Evolutionary conservation across 1,139 yeast genomes (phyloP).

Genomic region (Sugiyamaella japonica): DNA sequence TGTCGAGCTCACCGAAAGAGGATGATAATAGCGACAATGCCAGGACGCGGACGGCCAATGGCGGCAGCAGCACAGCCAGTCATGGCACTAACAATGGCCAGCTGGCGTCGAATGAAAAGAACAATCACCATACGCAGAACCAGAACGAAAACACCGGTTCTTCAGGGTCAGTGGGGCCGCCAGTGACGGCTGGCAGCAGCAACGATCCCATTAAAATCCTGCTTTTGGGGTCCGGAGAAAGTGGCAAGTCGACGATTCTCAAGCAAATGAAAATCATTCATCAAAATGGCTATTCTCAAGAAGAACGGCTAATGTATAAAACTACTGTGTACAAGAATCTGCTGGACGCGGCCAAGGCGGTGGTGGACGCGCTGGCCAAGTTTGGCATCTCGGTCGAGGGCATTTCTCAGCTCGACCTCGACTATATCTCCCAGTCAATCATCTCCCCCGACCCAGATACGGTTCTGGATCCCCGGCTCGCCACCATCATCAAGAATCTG

Average conservation of each 20-base stretch:
- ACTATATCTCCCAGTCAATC: conserved; percentile 28
- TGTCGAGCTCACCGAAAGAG: conserved; percentile 13
- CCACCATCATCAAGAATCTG: conserved; percentile 39
- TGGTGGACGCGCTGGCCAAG: conserved; percentile 54
- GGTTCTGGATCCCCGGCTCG: conserved; percentile 34
- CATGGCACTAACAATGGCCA: not conserved
- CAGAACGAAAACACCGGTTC: not conserved
- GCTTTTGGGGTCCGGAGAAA: conserved; percentile 71
- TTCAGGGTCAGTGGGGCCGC: conserved; percentile 6
- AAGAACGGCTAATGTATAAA: conserved; percentile 61
- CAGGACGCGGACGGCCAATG: not conserved
- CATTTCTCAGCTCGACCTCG: conserved; percentile 27
- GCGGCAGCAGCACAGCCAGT: not conserved
- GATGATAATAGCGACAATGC: conserved; percentile 3
- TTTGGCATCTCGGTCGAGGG: conserved; percentile 26
- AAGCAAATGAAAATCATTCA: conserved; percentile 77
- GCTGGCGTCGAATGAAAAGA: not conserved
- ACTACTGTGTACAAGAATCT: conserved; percentile 68
- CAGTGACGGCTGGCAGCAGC: not conserved
- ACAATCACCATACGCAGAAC: too few species aligned
- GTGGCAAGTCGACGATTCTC: conserved; percentile 72
- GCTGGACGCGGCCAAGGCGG: conserved; percentile 60
- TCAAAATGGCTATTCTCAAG: conserved; percentile 64
- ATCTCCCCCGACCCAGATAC: conserved; percentile 38
- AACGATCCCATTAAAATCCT: conserved; percentile 51